A percentile compares a stretch with the other conserved stretches of the same genome.
Conservation (phyloP, 148 eudicot species). For the Tetragonia tetragonoides region DNA sequence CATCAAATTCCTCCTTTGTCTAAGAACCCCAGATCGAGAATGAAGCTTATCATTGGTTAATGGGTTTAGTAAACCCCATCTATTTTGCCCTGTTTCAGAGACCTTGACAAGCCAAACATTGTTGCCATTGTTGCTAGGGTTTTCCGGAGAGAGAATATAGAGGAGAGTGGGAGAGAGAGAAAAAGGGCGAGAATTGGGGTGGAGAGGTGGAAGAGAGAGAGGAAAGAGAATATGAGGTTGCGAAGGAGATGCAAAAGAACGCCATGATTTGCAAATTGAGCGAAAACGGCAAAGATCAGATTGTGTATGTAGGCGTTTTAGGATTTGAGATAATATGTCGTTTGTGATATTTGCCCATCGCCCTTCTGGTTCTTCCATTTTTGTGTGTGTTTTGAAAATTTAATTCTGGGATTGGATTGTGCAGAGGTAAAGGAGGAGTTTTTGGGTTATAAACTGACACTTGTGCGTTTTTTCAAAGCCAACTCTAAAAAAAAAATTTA, state of each 20-base stretch:
- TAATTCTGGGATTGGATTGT: too few relatives aligned
- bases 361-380: conserved; percentile 17
- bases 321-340: conserved; percentile 20
- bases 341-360: conserved; percentile 17
- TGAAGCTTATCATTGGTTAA: conserved; percentile 19
- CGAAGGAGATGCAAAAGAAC: conserved; percentile 10
- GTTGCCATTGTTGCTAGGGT: not conserved
- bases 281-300: conserved; percentile 25
- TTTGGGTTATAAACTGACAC: too few relatives aligned
- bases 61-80: conserved; percentile 26
- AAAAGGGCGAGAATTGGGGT: conserved; percentile 5
- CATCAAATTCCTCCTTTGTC: conserved; percentile 11
- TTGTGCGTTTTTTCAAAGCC: too few relatives aligned
- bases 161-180: conserved; percentile 20
- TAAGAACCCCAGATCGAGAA: conserved; percentile 7
- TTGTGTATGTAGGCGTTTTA: conserved; percentile 18
- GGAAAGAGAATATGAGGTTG: conserved; percentile 20
- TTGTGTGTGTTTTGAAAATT: too few relatives aligned
- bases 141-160: conserved; percentile 17
- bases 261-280: conserved; percentile 33
- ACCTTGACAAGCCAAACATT: conserved; percentile 23
- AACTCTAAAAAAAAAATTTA: too few relatives aligned
- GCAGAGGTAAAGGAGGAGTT: too few relatives aligned
- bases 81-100: conserved; percentile 16
- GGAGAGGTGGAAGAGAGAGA: conserved; percentile 24